phyloP scores from a whole-genome alignment of 345 rosid species.

The Clarkia xantiana region DNA sequence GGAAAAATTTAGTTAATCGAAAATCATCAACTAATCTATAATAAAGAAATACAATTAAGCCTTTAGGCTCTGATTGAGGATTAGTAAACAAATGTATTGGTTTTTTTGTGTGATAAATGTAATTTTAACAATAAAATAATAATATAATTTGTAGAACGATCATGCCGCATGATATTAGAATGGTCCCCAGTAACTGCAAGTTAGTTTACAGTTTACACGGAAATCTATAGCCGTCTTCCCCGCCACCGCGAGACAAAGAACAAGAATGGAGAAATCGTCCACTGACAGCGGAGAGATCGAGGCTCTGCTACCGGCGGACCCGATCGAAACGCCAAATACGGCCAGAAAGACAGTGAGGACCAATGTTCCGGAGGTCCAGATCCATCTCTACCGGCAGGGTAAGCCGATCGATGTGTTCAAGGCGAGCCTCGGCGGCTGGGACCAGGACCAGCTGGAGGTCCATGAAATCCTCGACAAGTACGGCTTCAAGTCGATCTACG shows the following conservation, averaged over 20 bases:
- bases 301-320: constrained; percentile 17
- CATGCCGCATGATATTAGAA: too few species aligned
- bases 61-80: too few species aligned
- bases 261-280: constrained; percentile 15
- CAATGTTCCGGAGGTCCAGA: constrained; percentile 66
- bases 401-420: constrained; percentile 77
- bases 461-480: constrained; percentile 57
- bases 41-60: too few species aligned
- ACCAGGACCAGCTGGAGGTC: constrained; percentile 82
- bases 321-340: constrained; percentile 1
- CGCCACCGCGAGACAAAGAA: not conserved
- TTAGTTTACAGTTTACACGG: too few species aligned
- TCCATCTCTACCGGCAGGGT: constrained; percentile 52
- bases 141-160: too few species aligned
- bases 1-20: too few species aligned
- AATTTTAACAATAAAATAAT: too few species aligned
- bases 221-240: too few species aligned
- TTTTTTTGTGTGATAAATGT: too few species aligned
- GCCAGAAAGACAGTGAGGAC: constrained; percentile 18
- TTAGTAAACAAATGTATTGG: too few species aligned
- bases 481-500: constrained; percentile 60
- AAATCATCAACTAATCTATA: too few species aligned
- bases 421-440: constrained; percentile 64
- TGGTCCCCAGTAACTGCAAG: too few species aligned
- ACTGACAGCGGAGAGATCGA: constrained; percentile 36